Percentiles rank a stretch among this genome's conserved stretches.
Conservation (phyloP, 2,329 filamentous ascomycete genomes). For the Fusarium gaditjirri region DNA sequence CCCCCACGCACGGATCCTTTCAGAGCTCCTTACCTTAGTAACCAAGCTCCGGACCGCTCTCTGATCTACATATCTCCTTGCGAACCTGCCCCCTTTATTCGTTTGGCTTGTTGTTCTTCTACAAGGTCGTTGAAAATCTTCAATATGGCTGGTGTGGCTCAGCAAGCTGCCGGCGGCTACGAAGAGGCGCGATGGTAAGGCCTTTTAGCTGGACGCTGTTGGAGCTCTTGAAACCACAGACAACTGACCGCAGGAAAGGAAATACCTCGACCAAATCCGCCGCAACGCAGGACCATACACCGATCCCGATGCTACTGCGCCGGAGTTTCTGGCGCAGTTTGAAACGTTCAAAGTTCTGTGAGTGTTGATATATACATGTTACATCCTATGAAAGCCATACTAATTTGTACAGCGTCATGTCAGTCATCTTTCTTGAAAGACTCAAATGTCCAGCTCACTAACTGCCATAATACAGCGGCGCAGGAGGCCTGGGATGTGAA, state of each 20-base stretch:
- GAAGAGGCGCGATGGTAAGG: conserved; percentile 51
- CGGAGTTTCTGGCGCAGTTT: conserved; percentile 65
- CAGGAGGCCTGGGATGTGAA: conserved; percentile 93
- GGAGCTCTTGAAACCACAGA: conserved; percentile 10
- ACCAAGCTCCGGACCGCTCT: neutral
- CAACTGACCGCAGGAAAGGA: conserved; percentile 63
- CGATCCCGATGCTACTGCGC: conserved; percentile 67
- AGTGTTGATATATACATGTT: conserved; percentile 47
- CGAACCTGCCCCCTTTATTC: neutral
- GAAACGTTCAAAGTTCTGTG: conserved; percentile 81
- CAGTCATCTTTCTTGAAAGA: conserved; percentile 44
- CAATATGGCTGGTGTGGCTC: conserved; percentile 44
- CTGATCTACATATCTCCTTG: conserved; percentile 11
- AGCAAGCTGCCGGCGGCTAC: conserved; percentile 29
- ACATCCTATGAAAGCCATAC: neutral
- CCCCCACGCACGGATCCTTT: conserved; percentile 37
- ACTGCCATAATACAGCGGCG: conserved; percentile 70
- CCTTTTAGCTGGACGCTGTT: conserved; percentile 17
- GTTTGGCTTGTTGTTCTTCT: neutral
- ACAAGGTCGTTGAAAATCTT: neutral
- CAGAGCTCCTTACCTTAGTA: conserved; percentile 8
- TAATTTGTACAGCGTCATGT: conserved; percentile 61
- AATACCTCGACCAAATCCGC: conserved; percentile 84
- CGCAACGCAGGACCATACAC: conserved; percentile 83
- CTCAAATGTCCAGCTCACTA: conserved; percentile 20